These are phyloP conservation scores for Trematosphaeria pertusa DNA, from an alignment of 2,329 filamentous ascomycete genomes.

Conservation along the genomic window DNA sequence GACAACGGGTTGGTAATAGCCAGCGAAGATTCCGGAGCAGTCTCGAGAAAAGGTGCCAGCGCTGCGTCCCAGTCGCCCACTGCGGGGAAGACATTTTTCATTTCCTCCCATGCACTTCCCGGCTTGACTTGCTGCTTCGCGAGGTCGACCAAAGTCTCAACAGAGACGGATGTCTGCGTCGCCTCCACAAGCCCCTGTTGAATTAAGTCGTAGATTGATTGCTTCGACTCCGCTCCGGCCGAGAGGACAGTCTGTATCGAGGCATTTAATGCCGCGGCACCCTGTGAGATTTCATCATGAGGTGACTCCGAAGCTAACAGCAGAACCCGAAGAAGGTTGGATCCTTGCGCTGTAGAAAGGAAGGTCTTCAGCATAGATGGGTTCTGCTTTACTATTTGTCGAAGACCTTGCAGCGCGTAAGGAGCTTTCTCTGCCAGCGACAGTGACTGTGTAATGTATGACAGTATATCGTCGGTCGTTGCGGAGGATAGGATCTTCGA, in stretches of 20 bases:
- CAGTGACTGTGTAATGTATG: constrained; percentile 48
- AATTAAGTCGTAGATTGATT: constrained; percentile 60
- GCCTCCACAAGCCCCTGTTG: constrained; percentile 59
- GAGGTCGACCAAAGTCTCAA: constrained; percentile 64
- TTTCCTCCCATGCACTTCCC: constrained; percentile 31
- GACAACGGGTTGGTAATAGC: constrained; percentile 76
- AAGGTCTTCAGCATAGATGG: constrained; percentile 53
- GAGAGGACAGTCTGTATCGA: constrained; percentile 45
- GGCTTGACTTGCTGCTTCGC: constrained; percentile 56
- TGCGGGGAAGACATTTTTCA: constrained; percentile 67
- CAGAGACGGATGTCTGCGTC: constrained; percentile 51
- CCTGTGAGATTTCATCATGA: constrained; percentile 58
- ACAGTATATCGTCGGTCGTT: constrained; percentile 48
- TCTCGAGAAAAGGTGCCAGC: constrained; percentile 62
- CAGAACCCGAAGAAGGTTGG: constrained; percentile 59
- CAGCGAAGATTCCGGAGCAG: constrained; percentile 66
- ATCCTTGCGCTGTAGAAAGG: constrained; percentile 54
- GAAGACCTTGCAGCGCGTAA: constrained; percentile 53
- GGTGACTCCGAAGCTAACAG: constrained; percentile 62
- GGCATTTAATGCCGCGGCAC: constrained; percentile 48
- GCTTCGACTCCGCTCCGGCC: constrained; percentile 49
- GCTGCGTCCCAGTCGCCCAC: constrained; percentile 70
- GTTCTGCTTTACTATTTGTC: constrained; percentile 51
- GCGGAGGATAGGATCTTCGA: constrained; percentile 40
- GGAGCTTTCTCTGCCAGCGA: constrained; percentile 43